phyloP scores from a whole-genome alignment of 345 rosid genomes.

The Citrus trifoliata region DNA sequence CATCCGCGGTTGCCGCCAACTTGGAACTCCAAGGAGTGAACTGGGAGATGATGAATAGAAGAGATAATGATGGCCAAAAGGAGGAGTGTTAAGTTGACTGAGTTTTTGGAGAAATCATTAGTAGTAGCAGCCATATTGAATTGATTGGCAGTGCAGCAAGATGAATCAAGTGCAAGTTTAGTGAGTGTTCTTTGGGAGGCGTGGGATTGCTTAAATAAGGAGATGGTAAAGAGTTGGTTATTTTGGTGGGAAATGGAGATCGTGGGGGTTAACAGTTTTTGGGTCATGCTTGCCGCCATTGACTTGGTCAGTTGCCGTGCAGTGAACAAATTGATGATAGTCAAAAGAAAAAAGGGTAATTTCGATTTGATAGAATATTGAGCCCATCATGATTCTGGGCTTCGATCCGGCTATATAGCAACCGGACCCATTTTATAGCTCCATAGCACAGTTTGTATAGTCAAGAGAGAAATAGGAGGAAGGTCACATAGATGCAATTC shows the following conservation, averaged over 20 bases:
- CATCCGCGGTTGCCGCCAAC: slow-evolving; percentile 48
- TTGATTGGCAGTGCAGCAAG: background rate
- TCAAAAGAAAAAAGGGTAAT: too few relatives aligned
- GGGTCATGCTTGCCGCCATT: background rate
- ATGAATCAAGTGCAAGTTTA: too few relatives aligned
- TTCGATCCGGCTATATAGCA: background rate
- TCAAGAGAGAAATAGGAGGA: too few relatives aligned
- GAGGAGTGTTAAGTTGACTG: slow-evolving; percentile 10
- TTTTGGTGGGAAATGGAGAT: background rate
- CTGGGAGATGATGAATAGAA: slow-evolving; percentile 18
- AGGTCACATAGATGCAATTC: background rate
- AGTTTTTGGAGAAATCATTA: background rate
- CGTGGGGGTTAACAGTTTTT: slow-evolving; percentile 2
- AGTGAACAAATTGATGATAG: too few relatives aligned
- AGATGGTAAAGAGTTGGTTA: slow-evolving; percentile 1
- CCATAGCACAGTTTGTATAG: too few relatives aligned
- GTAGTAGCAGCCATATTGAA: background rate
- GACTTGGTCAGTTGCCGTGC: slow-evolving; percentile 7
- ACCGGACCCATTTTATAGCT: background rate
- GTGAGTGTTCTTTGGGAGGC: too few relatives aligned
- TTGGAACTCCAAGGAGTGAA: slow-evolving; percentile 39
- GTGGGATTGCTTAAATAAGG: background rate
- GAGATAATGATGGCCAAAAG: slow-evolving; percentile 10
- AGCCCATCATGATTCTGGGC: background rate
- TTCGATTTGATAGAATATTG: background rate